Evolutionary conservation across 2,329 filamentous ascomycete genomes (phyloP).

Genomic region (Dactylellina sp.): DNA sequence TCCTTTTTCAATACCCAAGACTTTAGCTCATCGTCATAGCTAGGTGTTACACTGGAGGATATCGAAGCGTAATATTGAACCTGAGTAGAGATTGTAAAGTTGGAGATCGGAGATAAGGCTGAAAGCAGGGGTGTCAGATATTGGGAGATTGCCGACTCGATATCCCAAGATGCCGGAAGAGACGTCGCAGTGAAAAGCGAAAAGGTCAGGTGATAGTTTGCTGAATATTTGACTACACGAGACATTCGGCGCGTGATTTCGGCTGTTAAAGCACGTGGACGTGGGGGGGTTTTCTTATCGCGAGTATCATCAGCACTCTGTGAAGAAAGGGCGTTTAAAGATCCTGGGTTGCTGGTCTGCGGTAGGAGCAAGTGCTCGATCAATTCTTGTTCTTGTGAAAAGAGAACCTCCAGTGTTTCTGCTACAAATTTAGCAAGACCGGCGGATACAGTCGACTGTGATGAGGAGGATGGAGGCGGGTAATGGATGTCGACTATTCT

Average conservation of each 20-base stretch:
- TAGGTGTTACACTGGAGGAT: conserved; percentile 72
- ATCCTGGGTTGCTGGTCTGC: conserved; percentile 68
- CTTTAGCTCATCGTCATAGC: conserved; percentile 68
- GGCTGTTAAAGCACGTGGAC: conserved; percentile 68
- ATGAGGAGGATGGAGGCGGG: conserved; percentile 75
- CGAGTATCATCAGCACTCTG: conserved; percentile 61
- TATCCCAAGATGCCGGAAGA: conserved; percentile 87
- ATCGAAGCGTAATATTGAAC: conserved; percentile 88
- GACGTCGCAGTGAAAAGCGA: conserved; percentile 88
- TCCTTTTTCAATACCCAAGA: conserved; percentile 81
- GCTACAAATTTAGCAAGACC: conserved; percentile 81
- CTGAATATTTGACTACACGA: conserved; percentile 87
- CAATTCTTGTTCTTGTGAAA: conserved; percentile 87
- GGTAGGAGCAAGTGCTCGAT: conserved; percentile 77
- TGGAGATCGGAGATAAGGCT: conserved; percentile 83
- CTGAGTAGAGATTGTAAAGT: conserved; percentile 95
- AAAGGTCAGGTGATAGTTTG: conserved; percentile 94
- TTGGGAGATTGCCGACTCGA: conserved; percentile 81
- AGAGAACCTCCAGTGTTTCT: conserved; percentile 79
- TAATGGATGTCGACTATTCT: conserved; percentile 83
- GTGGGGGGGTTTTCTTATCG: conserved; percentile 62
- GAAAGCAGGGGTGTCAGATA: conserved; percentile 85
- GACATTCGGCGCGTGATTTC: conserved; percentile 77
- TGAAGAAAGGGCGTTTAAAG: conserved; percentile 64
- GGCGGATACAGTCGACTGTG: conserved; percentile 76